These are phyloP conservation scores for Quercus agrifolia DNA, from an alignment of 306 rosid genomes.

Conservation along the genomic window DNA sequence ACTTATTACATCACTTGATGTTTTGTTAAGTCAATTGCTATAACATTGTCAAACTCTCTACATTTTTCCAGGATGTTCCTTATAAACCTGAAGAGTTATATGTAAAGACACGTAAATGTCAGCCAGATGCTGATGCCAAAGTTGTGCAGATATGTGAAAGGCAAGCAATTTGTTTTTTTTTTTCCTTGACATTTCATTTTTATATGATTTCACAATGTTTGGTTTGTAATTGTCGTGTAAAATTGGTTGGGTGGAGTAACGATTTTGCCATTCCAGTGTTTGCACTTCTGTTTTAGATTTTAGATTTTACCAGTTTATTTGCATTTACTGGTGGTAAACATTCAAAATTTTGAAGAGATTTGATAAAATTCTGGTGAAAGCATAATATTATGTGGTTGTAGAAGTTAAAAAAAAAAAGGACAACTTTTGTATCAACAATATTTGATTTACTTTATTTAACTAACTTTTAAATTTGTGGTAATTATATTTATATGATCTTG, in stretches of 20 bases:
- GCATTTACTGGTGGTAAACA: not conserved
- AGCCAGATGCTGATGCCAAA: conserved; percentile 68
- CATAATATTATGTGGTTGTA: not conserved
- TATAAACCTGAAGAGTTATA: conserved; percentile 74
- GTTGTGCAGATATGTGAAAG: conserved; percentile 84
- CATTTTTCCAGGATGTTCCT: conserved; percentile 65
- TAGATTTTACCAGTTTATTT: not conserved
- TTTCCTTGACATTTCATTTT: not conserved
- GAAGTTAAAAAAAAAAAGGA: not conserved
- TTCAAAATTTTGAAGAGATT: not conserved
- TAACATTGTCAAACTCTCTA: not conserved
- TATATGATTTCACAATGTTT: not conserved
- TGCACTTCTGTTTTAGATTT: not conserved
- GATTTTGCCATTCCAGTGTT: not conserved
- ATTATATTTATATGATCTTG: not conserved
- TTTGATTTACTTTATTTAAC: not conserved
- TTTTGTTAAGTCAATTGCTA: not conserved
- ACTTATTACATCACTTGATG: not conserved
- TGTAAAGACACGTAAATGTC: conserved; percentile 77
- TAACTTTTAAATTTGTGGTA: not conserved
- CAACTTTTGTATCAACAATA: not conserved
- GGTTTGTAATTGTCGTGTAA: not conserved
- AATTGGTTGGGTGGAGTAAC: not conserved
- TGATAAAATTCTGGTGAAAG: not conserved
- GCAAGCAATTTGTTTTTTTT: conserved; percentile 31